Percentiles rank a stretch among this genome's conserved stretches.
phyloP scores from a whole-genome alignment of 2,329 filamentous ascomycete species.

The Akanthomyces uredinophilus region DNA sequence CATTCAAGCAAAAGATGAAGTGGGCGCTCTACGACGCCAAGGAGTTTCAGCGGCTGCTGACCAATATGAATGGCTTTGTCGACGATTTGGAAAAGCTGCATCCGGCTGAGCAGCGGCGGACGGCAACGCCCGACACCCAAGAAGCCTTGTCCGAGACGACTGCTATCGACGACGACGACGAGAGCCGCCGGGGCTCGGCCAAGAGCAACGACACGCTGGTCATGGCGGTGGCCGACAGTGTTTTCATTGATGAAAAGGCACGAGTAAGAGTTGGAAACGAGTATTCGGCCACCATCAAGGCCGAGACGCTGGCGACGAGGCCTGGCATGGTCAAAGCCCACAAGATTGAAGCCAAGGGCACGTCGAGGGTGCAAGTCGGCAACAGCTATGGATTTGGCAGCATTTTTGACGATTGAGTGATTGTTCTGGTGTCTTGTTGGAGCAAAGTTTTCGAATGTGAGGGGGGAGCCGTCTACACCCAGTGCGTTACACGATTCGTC shows the following conservation, averaged over 20 bases:
- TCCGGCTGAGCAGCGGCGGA: slow-evolving; percentile 16
- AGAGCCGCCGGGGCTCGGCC: slow-evolving; percentile 1
- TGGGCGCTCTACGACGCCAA: slow-evolving; percentile 23
- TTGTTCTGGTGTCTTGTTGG: background rate
- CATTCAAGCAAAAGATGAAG: slow-evolving; percentile 19
- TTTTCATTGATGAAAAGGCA: background rate
- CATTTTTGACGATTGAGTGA: slow-evolving; percentile 4
- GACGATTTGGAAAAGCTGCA: slow-evolving; percentile 24
- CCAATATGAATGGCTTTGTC: slow-evolving; percentile 20
- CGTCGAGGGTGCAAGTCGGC: slow-evolving; percentile 7
- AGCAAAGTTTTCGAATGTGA: background rate
- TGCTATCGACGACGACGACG: background rate
- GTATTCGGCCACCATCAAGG: background rate
- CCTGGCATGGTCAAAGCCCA: background rate
- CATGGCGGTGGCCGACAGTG: background rate
- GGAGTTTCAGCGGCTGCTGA: slow-evolving; percentile 21
- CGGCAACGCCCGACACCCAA: slow-evolving; percentile 15
- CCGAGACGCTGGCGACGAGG: background rate
- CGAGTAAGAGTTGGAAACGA: background rate
- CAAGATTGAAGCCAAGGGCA: slow-evolving; percentile 5
- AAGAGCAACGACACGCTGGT: slow-evolving; percentile 4
- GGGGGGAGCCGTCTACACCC: background rate
- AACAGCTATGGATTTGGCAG: slow-evolving; percentile 9
- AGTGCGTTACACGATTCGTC: background rate
- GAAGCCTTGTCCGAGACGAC: slow-evolving; percentile 16